Evolutionary conservation across 2,329 filamentous ascomycete species (phyloP), one percentile per base, ranked within the genome.

Genomic region (Torrubiellomyces zombiae): DNA sequence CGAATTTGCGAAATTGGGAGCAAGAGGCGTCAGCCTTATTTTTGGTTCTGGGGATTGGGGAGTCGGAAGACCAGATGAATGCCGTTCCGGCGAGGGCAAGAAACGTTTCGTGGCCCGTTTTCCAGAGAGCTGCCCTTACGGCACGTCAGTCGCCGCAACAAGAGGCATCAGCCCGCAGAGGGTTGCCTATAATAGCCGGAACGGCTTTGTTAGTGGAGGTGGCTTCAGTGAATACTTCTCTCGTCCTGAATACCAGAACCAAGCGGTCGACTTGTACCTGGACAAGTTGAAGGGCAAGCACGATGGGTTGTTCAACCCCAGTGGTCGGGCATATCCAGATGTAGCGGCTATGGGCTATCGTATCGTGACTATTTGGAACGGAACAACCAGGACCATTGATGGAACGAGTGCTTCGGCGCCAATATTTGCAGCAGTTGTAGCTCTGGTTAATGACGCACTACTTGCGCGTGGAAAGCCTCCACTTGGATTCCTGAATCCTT

Each of bases 351-450:
- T 27, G 18, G 28, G 21, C 4, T 20, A 18, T 7, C 2, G 15
- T 4, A 24, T 15, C 16, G 16, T 19, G 4, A 9, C 27, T 9
- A 14, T 30, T 7, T 5, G 14, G 6, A 16, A 19, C 8, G 18
- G 21, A n/a, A 9, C 9, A 3, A 8, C 4, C 5, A 9, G 5
- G 3, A 2, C 4, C 12, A 16, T 29, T 9, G 15, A 9, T 4
- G 28, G 28, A 5, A 30, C 28, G n/a, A 30, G 28, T 16, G 28
- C 28, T 9, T 22, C 28, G n/a, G 10, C 25, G 2, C 28, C 28
- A 12, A 25, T 30, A 10, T 23, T 27, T 12, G 28, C 28, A 6
- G 7, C 14, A n/a, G 18, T 30, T n/a, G 15, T 30, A 10, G 25
- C 27, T 21, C 17, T 30, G 18, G 5, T 30, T 5, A 30, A 20